phyloP scores from a whole-genome alignment of 78 protist genomes.

The Dictyostelium citrinum region DNA sequence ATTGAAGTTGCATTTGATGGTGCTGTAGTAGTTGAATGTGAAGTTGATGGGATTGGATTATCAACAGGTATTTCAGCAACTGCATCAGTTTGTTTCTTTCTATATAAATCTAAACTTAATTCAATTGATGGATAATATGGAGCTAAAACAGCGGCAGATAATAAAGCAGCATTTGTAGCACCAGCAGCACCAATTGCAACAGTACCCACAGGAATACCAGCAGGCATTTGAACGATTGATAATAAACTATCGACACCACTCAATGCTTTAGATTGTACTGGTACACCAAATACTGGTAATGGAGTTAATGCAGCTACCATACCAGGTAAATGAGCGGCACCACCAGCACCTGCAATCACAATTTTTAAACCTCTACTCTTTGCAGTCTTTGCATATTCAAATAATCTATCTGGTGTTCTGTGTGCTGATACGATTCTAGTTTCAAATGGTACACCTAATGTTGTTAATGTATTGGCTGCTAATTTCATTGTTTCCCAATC shows the following conservation, averaged over 20 bases:
- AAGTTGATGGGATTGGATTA: neutral
- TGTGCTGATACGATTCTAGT: conserved; percentile 95
- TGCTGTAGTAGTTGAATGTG: neutral
- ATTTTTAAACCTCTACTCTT: conserved; percentile 83
- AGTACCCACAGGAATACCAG: conserved; percentile 85
- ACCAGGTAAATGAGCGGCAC: conserved; percentile 95
- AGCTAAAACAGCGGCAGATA: conserved; percentile 71
- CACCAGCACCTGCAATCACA: conserved; percentile 94
- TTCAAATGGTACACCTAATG: conserved; percentile 91
- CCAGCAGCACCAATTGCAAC: conserved; percentile 83
- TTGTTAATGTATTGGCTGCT: conserved; percentile 48
- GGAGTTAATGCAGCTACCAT: conserved; percentile 95
- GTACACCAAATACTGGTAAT: conserved; percentile 96
- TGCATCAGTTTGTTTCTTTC: conserved; percentile 81
- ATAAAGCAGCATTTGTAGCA: conserved; percentile 79
- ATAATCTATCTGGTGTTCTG: conserved; percentile 93
- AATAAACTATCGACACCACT: conserved; percentile 90
- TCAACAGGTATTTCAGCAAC: conserved; percentile 66
- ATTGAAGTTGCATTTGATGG: conserved; percentile 12
- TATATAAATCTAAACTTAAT: conserved; percentile 22
- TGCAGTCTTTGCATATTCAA: conserved; percentile 88
- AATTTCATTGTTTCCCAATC: conserved; percentile 91
- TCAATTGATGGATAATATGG: conserved; percentile 64
- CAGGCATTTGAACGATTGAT: conserved; percentile 93
- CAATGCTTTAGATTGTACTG: conserved; percentile 82